A percentile compares a stretch with the other conserved stretches of the same genome.
These are phyloP conservation scores for Suillus hirtellus DNA, from an alignment of 768 basidiomycete species.

Conservation along the genomic window DNA sequence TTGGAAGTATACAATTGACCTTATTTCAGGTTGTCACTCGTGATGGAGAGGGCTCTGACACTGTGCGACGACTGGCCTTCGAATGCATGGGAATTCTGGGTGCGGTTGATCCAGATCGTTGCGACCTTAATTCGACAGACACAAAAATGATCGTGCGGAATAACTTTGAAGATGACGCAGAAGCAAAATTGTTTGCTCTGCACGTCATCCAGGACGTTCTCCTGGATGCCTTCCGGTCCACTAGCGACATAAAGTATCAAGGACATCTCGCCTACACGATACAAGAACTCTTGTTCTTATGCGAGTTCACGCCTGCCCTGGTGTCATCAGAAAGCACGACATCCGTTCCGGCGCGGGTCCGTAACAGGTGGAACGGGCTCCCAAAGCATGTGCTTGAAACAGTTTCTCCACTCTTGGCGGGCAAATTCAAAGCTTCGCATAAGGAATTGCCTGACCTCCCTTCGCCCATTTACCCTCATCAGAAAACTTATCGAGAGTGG, in stretches of 20 bases:
- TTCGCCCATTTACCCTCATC: conserved; percentile 78
- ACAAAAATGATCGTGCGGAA: conserved; percentile 69
- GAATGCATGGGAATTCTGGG: conserved; percentile 92
- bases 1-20: conserved; percentile 65
- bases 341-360: conserved; percentile 62
- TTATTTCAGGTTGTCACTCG: conserved; percentile 72
- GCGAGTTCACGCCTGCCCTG: conserved; percentile 80
- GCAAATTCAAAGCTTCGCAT: conserved; percentile 57
- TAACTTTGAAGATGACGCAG: conserved; percentile 80
- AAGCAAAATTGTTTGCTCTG: conserved; percentile 76
- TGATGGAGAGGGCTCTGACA: conserved; percentile 75
- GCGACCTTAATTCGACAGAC: conserved; percentile 62
- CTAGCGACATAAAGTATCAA: conserved; percentile 93
- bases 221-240: conserved; percentile 87
- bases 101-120: conserved; percentile 93
- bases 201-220: conserved; percentile 86
- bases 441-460: conserved; percentile 39
- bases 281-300: conserved; percentile 86
- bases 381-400: conserved; percentile 86
- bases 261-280: conserved; percentile 86
- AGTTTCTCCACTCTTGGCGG: conserved; percentile 79
- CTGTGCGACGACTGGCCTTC: conserved; percentile 69
- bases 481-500: conserved; percentile 94
- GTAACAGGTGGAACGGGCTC: conserved; percentile 75
- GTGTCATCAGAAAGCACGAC: conserved; percentile 51